Evolutionary conservation across 2,329 filamentous ascomycete genomes (phyloP).

Genomic region (Colletotrichum tropicicola): DNA sequence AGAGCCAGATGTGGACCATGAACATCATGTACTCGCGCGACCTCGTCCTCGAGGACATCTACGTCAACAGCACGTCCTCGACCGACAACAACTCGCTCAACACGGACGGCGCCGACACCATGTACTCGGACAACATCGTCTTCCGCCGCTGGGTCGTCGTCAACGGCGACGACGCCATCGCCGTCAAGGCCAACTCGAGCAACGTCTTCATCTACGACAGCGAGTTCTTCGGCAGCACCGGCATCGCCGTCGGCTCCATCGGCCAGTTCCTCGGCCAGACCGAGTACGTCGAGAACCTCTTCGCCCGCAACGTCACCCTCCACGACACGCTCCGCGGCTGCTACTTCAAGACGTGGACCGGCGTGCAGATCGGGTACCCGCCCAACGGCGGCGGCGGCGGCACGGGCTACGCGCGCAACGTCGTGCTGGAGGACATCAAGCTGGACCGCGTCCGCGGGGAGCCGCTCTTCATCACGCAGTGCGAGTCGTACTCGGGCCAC

Average conservation of each 20-base stretch:
- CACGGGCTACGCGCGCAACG: conserved; percentile 48
- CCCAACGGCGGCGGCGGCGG: conserved; percentile 69
- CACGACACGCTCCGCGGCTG: conserved; percentile 55
- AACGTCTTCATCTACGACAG: conserved; percentile 61
- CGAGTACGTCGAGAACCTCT: conserved; percentile 60
- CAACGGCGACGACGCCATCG: conserved; percentile 63
- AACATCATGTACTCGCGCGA: conserved; percentile 58
- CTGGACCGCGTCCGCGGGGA: conserved; percentile 37
- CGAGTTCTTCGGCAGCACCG: conserved; percentile 57
- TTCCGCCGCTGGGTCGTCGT: conserved; percentile 59
- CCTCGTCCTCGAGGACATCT: conserved; percentile 58
- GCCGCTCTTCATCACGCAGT: conserved; percentile 46
- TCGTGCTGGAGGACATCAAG: conserved; percentile 41
- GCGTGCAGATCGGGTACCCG: conserved; percentile 56
- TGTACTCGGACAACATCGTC: conserved; percentile 60
- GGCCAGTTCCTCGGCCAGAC: conserved; percentile 59
- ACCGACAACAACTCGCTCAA: conserved; percentile 44
- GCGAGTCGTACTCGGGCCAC: conserved; percentile 44
- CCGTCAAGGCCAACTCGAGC: conserved; percentile 63
- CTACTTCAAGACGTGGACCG: conserved; percentile 70
- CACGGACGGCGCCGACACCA: conserved; percentile 59
- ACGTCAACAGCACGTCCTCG: conserved; percentile 58
- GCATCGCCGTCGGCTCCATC: conserved; percentile 66
- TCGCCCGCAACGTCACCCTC: conserved; percentile 55
- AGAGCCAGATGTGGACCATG: conserved; percentile 70